phyloP scores from a whole-genome alignment of 2,329 filamentous ascomycete species.

The Sclerotinia glacialis region DNA sequence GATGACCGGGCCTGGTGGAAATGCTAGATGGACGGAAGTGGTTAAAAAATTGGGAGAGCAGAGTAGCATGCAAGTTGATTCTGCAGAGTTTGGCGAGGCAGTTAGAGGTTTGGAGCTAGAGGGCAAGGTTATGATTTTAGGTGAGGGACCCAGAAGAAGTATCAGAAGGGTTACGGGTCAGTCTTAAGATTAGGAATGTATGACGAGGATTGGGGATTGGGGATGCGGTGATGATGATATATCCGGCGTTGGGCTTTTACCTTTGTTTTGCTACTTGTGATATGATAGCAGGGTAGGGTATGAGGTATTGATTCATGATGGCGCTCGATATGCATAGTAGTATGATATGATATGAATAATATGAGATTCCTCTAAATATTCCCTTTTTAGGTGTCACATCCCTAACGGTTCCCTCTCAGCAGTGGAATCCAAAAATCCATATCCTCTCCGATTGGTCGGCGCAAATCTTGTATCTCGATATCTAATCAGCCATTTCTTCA shows the following conservation, averaged over 20 bases:
- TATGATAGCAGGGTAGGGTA: not conserved
- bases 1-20: constrained; percentile 64
- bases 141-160: constrained; percentile 79
- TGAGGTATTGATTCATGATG: not conserved
- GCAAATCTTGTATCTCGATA: too few relatives aligned
- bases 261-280: not conserved
- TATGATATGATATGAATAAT: constrained; percentile 12
- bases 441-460: too few relatives aligned
- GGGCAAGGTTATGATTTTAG: constrained; percentile 73
- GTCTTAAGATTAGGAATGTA: constrained; percentile 34
- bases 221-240: not conserved
- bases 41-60: constrained; percentile 69
- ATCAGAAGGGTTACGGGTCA: constrained; percentile 71
- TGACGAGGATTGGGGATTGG: constrained; percentile 3
- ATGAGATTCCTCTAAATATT: not conserved
- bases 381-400: rapidly evolving
- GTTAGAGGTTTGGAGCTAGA: constrained; percentile 80
- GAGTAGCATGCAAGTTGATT: constrained; percentile 68
- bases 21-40: constrained; percentile 76
- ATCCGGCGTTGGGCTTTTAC: constrained; percentile 16
- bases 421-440: too few relatives aligned
- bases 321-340: not conserved
- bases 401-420: too few relatives aligned
- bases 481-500: too few relatives aligned
- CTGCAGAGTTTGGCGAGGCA: constrained; percentile 77